Percentiles rank a stretch among this genome's conserved stretches.
Conservation (phyloP, 208 protist species). For the Trypanosoma platydactyli region DNA sequence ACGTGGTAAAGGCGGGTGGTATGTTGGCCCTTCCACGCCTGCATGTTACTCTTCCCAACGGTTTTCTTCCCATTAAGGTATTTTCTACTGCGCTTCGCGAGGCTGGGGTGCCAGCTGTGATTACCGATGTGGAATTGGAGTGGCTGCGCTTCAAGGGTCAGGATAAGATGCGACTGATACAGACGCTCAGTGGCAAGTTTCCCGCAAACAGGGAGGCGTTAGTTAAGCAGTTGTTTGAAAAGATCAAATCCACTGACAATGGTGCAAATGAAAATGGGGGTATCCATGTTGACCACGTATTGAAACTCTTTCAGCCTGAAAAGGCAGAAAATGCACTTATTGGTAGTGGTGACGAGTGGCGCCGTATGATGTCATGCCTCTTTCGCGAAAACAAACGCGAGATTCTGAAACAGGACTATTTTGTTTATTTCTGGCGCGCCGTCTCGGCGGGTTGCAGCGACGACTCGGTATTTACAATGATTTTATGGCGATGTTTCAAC, state of each 20-base stretch:
- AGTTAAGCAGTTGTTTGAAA: conserved; percentile 64
- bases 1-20: conserved; percentile 37
- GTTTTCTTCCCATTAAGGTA: conserved; percentile 42
- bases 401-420: conserved; percentile 51
- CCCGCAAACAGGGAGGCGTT: conserved; percentile 59
- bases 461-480: conserved; percentile 78
- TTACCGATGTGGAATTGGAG: conserved; percentile 69
- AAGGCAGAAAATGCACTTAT: conserved; percentile 41
- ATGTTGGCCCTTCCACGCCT: conserved; percentile 50
- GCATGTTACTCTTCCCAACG: conserved; percentile 37
- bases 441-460: conserved; percentile 74
- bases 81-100: conserved; percentile 52
- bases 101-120: conserved; percentile 29
- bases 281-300: conserved; percentile 25
- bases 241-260: conserved; percentile 25
- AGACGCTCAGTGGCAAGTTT: conserved; percentile 44
- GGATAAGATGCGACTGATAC: conserved; percentile 55
- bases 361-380: conserved; percentile 37
- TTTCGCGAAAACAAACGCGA: conserved; percentile 19
- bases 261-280: neutral
- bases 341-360: conserved; percentile 42
- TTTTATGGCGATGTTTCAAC: conserved; percentile 76
- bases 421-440: conserved; percentile 76
- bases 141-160: conserved; percentile 68
- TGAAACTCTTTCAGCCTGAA: conserved; percentile 45